phyloP scores from a whole-genome alignment of 2,329 filamentous ascomycete genomes.

The Phoma sp. region DNA sequence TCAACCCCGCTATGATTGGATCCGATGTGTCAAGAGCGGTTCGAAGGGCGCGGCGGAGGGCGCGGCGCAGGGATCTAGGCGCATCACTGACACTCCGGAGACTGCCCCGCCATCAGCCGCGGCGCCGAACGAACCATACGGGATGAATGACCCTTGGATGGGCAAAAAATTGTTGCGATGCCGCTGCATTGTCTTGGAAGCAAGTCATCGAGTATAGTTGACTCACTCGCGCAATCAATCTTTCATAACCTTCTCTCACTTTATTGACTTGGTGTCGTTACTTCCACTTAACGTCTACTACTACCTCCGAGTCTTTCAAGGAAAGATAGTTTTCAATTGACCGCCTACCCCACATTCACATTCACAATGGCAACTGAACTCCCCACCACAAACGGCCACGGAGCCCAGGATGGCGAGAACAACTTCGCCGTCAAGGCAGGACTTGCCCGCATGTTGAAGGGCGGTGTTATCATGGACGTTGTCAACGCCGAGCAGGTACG shows the following conservation, averaged over 20 bases:
- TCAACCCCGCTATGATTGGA: slow-evolving; percentile 26
- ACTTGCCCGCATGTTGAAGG: slow-evolving; percentile 97
- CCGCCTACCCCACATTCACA: slow-evolving; percentile 3
- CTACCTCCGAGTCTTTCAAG: neutral
- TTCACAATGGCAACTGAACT: slow-evolving; percentile 56
- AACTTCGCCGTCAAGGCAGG: slow-evolving; percentile 93
- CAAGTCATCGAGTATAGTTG: slow-evolving; percentile 32
- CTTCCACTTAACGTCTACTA: neutral
- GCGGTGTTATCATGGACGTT: slow-evolving; percentile 99
- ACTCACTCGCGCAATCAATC: slow-evolving; percentile 27
- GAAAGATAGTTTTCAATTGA: neutral
- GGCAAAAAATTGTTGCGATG: slow-evolving; percentile 38
- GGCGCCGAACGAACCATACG: slow-evolving; percentile 19
- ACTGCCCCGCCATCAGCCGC: slow-evolving; percentile 18
- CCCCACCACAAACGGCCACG: slow-evolving; percentile 55
- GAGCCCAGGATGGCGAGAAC: slow-evolving; percentile 55
- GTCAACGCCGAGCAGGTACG: slow-evolving; percentile 82
- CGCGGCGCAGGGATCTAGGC: slow-evolving; percentile 27
- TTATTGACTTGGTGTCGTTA: neutral
- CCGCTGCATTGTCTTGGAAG: slow-evolving; percentile 24
- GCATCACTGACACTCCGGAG: slow-evolving; percentile 17
- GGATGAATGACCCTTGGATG: slow-evolving; percentile 28
- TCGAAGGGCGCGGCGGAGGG: slow-evolving; percentile 29
- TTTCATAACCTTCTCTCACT: slow-evolving; percentile 14
- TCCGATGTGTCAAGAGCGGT: slow-evolving; percentile 28